phyloP scores from a whole-genome alignment of 2,329 filamentous ascomycete species.

The Endoconidiophora polonica region DNA sequence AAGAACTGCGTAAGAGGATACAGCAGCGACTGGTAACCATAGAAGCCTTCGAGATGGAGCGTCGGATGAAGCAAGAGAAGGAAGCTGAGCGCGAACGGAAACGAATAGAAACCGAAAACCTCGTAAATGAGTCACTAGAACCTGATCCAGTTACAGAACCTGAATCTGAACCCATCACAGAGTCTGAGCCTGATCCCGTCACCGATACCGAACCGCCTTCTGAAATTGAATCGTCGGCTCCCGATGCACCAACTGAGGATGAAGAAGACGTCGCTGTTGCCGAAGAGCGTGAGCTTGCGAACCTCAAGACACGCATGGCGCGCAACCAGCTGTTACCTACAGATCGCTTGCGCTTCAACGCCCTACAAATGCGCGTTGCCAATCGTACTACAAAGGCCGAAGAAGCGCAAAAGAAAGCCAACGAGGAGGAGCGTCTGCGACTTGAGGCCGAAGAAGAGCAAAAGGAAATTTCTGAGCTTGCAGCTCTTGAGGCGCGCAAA shows the following conservation, averaged over 20 bases:
- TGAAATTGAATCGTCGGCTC: conserved; percentile 11
- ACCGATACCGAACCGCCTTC: conserved; percentile 12
- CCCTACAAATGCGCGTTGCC: conserved; percentile 3
- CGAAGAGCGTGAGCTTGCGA: conserved; percentile 6
- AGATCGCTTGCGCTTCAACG: conserved; percentile 6
- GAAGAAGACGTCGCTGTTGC: conserved; percentile 6
- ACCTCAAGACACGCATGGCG: conserved; percentile 4
- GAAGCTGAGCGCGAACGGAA: not conserved
- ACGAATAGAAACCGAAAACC: not conserved
- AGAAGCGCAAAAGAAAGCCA: conserved; percentile 4
- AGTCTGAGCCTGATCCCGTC: conserved; percentile 11
- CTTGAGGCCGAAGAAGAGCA: conserved; percentile 1
- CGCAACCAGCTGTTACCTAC: conserved; percentile 7
- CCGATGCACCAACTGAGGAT: conserved; percentile 11
- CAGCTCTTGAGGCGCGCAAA: conserved; percentile 5
- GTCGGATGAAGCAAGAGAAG: not conserved
- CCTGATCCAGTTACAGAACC: conserved; percentile 6
- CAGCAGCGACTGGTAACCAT: not conserved
- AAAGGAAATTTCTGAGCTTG: conserved; percentile 7
- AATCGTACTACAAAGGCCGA: not conserved
- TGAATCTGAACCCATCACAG: conserved; percentile 10
- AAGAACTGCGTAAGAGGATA: not conserved
- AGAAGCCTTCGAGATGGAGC: not conserved
- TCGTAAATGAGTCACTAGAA: conserved; percentile 1
- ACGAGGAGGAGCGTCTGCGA: conserved; percentile 4